phyloP scores from a whole-genome alignment of 2,329 filamentous ascomycete species.

The Fusarium solani-melongenae region DNA sequence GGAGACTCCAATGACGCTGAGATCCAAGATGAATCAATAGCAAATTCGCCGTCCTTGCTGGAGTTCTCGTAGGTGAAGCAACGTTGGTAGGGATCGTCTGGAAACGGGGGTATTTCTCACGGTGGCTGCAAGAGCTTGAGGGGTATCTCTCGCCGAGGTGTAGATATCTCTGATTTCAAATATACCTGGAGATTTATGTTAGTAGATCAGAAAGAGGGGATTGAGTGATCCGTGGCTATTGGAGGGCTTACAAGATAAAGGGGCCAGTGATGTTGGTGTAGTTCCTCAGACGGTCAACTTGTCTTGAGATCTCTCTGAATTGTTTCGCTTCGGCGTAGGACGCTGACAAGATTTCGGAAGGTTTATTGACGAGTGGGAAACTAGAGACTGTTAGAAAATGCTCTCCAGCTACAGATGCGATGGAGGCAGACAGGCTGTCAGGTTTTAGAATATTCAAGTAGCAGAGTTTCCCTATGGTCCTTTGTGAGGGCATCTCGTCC shows the following conservation, averaged over 20 bases:
- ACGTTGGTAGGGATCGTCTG: not conserved
- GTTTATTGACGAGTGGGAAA: not conserved
- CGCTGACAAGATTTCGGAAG: not conserved
- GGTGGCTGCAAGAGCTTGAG: not conserved
- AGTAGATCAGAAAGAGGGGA: not conserved
- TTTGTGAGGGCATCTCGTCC: too few relatives aligned
- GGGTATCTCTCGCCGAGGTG: not conserved
- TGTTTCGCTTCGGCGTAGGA: not conserved
- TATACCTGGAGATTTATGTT: too few relatives aligned
- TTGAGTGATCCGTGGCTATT: rapidly evolving
- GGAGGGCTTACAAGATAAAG: not conserved
- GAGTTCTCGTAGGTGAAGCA: not conserved
- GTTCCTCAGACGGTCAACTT: not conserved
- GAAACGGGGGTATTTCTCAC: not conserved
- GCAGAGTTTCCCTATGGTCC: not conserved
- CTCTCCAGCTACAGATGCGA: not conserved
- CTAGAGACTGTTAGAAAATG: not conserved
- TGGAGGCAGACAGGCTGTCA: not conserved
- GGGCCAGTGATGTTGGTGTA: too few relatives aligned
- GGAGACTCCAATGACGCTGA: not conserved
- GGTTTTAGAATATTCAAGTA: not conserved
- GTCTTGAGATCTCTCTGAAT: not conserved
- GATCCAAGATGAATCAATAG: not conserved
- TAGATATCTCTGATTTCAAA: not conserved
- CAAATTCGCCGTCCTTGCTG: not conserved